Evolutionary conservation across 75 land plant genomes (phyloP).

Genomic region (Picea sitchensis): DNA sequence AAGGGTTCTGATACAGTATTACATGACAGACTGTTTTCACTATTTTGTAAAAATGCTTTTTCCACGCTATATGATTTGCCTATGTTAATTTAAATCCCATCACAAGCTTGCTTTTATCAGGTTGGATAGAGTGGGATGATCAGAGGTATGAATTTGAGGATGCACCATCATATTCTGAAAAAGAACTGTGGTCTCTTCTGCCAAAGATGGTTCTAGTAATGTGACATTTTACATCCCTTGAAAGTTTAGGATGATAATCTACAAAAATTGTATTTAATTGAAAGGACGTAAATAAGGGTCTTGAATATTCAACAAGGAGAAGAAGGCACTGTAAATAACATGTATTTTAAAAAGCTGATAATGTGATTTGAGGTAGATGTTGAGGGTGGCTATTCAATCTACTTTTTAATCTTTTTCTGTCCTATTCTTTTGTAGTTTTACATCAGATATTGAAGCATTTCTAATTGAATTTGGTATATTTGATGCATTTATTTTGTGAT

Average conservation of each 20-base stretch:
- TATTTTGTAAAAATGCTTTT: no score
- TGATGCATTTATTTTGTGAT: no score
- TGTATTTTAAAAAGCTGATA: neutral
- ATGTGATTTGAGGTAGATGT: no score
- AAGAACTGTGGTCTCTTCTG: conserved; percentile 95
- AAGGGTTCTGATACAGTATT: neutral
- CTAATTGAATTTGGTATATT: no score
- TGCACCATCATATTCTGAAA: conserved; percentile 96
- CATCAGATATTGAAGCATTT: no score
- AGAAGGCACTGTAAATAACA: neutral
- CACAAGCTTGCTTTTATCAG: conserved; percentile 25
- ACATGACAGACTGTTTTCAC: no score
- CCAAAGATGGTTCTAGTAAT: conserved; percentile 90
- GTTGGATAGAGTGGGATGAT: conserved; percentile 98
- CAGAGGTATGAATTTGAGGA: conserved; percentile 71
- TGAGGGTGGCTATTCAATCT: no score
- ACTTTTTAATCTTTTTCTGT: no score
- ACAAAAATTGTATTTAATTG: neutral
- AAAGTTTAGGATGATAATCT: neutral
- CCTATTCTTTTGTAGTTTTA: no score
- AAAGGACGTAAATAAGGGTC: neutral
- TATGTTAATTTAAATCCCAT: neutral
- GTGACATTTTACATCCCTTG: conserved; percentile 7
- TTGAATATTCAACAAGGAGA: neutral
- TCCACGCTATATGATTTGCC: neutral